Percentiles rank a stretch among this genome's conserved stretches.
Evolutionary conservation across 2,329 filamentous ascomycete genomes (phyloP).

Genomic region (Aureobasidium subglaciale): DNA sequence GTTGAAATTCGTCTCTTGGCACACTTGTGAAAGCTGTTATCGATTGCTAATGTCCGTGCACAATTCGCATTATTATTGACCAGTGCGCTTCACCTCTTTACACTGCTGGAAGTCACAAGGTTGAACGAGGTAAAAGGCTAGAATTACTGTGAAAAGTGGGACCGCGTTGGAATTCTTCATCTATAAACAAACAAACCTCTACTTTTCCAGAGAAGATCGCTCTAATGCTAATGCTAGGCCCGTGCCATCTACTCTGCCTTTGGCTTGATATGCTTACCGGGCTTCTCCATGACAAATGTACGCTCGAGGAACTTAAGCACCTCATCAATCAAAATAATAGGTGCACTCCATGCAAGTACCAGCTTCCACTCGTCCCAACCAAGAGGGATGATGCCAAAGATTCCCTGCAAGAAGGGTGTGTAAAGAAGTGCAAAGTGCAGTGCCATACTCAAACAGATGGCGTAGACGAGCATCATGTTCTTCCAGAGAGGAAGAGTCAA

Average conservation of each 20-base stretch:
- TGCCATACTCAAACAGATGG: constrained; percentile 85
- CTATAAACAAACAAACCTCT: neutral
- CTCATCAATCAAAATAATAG: constrained; percentile 86
- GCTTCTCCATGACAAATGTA: constrained; percentile 28
- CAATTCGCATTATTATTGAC: neutral
- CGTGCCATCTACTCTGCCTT: constrained; percentile 15
- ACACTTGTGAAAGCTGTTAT: neutral
- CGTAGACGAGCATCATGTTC: constrained; percentile 97
- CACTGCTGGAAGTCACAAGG: too few relatives aligned
- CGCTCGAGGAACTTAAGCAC: constrained; percentile 69
- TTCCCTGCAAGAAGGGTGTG: constrained; percentile 73
- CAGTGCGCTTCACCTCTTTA: neutral
- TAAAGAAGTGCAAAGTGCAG: constrained; percentile 94
- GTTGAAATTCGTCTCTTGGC: constrained; percentile 4
- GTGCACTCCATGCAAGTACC: constrained; percentile 77
- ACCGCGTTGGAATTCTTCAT: neutral
- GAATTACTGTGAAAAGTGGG: too few relatives aligned
- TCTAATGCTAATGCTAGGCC: neutral
- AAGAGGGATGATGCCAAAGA: constrained; percentile 88
- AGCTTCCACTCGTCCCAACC: constrained; percentile 87
- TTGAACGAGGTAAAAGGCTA: too few relatives aligned
- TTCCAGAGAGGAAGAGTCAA: constrained; percentile 93
- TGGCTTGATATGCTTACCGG: constrained; percentile 11
- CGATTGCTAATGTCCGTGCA: neutral
- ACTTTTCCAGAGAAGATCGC: neutral